A percentile compares a stretch with the other conserved stretches of the same genome.
Conservation (phyloP, 1,284 basidiomycete species). For the Peniophora sp. region DNA sequence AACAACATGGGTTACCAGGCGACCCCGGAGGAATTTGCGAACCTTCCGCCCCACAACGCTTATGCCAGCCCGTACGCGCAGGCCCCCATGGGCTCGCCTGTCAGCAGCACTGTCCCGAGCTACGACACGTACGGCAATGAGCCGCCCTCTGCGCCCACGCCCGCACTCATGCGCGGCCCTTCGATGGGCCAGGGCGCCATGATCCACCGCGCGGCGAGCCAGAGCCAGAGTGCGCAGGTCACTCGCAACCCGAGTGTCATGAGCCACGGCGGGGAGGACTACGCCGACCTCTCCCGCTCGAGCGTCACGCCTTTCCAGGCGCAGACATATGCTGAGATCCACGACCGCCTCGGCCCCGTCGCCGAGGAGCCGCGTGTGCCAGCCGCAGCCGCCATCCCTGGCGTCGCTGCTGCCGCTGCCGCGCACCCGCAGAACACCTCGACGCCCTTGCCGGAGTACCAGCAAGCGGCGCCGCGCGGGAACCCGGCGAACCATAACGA, state of each 20-base stretch:
- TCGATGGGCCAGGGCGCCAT: constrained; percentile 6
- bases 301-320: constrained; percentile 70
- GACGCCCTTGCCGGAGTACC: constrained; percentile 47
- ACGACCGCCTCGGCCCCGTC: constrained; percentile 28
- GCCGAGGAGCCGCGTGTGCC: constrained; percentile 19
- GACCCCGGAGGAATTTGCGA: too few species aligned
- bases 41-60: constrained; percentile 20
- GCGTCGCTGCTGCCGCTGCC: neutral
- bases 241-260: constrained; percentile 9
- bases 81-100: constrained; percentile 23
- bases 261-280: constrained; percentile 26
- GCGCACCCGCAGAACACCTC: constrained; percentile 19
- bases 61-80: constrained; percentile 27
- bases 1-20: too few species aligned
- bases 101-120: constrained; percentile 14
- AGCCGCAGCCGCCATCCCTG: constrained; percentile 2
- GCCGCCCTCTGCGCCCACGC: constrained; percentile 5
- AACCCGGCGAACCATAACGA: constrained; percentile 13
- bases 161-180: constrained; percentile 12
- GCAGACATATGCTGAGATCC: constrained; percentile 64
- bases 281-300: constrained; percentile 54
- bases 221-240: constrained; percentile 2
- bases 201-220: constrained; percentile 10
- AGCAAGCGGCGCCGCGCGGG: constrained; percentile 27
- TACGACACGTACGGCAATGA: constrained; percentile 18